These are phyloP conservation scores for Stentor roeselii DNA, from an alignment of 73 alveolate species.

Conservation along the genomic window DNA sequence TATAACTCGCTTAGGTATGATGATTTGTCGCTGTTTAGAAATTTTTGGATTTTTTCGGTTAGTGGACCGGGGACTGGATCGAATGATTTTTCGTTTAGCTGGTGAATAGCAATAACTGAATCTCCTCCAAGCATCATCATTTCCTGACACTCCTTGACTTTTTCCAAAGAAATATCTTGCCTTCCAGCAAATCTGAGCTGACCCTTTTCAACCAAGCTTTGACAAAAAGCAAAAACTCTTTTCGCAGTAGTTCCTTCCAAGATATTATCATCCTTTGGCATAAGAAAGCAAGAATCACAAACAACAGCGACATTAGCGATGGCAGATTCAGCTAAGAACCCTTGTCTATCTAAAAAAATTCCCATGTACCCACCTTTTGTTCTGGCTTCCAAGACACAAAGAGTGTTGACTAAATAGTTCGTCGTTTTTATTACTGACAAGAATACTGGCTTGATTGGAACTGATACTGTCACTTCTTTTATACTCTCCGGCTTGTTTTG, in stretches of 20 bases:
- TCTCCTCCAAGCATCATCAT: constrained; percentile 11
- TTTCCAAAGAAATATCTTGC: not conserved
- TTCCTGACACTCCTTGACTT: constrained; percentile 2
- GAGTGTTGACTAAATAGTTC: not conserved
- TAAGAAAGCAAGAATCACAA: constrained; percentile 34
- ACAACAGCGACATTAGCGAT: constrained; percentile 54
- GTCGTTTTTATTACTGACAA: constrained; percentile 1
- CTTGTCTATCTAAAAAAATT: constrained; percentile 42
- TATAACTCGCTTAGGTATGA: not conserved
- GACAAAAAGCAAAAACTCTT: constrained; percentile 9
- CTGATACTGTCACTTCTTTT: not conserved
- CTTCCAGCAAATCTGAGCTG: not conserved
- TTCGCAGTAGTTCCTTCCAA: constrained; percentile 52
- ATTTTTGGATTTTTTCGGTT: not conserved
- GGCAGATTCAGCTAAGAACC: constrained; percentile 47
- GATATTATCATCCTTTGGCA: constrained; percentile 47
- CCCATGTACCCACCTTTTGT: constrained; percentile 58
- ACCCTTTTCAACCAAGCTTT: not conserved
- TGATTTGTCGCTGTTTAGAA: not conserved
- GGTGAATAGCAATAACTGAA: not conserved
- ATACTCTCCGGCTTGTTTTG: not conserved
- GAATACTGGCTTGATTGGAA: not conserved
- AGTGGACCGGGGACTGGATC: not conserved
- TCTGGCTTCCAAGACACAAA: constrained; percentile 14
- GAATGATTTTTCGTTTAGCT: not conserved